These are phyloP conservation scores for Simmondsia chinensis DNA, from an alignment of 148 eudicot species.

Conservation along the genomic window DNA sequence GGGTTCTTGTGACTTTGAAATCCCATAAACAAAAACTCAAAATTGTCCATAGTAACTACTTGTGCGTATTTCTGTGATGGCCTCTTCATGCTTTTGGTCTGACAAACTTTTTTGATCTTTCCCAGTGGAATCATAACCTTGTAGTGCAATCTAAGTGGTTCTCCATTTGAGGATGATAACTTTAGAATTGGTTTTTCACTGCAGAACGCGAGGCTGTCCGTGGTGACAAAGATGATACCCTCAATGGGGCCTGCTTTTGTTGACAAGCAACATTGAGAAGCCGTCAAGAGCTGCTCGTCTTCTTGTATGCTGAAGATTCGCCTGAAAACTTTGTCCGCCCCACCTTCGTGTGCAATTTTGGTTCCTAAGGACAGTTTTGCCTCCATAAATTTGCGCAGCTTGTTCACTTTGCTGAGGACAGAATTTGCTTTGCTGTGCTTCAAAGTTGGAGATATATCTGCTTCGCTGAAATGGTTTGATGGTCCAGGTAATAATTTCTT, in stretches of 20 bases:
- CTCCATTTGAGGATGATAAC: conserved; percentile 5
- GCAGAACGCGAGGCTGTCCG: conserved; percentile 8
- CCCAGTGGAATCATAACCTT: conserved; percentile 27
- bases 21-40: conserved; percentile 35
- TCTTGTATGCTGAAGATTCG: conserved; percentile 4
- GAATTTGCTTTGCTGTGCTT: background rate
- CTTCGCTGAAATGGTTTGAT: background rate
- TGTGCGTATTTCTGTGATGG: conserved; percentile 26
- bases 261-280: conserved; percentile 13
- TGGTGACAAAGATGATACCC: conserved; percentile 9
- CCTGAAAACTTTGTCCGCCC: conserved; percentile 5
- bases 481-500: background rate
- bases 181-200: conserved; percentile 7
- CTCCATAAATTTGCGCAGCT: conserved; percentile 6
- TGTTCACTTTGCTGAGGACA: conserved; percentile 7
- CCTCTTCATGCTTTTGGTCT: conserved; percentile 10
- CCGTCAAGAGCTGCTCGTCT: conserved; percentile 9
- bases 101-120: conserved; percentile 21
- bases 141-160: background rate
- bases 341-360: conserved; percentile 12
- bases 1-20: conserved; percentile 20
- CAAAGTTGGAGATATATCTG: background rate
- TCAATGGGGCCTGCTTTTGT: conserved; percentile 8
- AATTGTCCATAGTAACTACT: conserved; percentile 20
- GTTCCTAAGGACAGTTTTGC: conserved; percentile 13